phyloP scores from a whole-genome alignment of 345 rosid genomes.

The Syzygium grande region DNA sequence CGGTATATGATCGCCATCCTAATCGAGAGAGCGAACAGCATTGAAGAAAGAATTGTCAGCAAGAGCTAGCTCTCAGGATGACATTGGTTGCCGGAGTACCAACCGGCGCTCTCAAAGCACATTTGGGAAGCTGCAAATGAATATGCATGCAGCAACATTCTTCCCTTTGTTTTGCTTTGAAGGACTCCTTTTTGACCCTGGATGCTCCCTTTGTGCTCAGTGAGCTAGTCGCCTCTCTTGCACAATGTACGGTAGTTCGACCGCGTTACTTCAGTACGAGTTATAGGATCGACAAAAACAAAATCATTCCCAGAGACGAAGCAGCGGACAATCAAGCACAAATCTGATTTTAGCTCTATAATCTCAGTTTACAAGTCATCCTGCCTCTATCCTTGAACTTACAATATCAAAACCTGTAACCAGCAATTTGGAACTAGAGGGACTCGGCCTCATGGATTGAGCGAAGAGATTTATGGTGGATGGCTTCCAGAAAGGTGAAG shows the following conservation, averaged over 20 bases:
- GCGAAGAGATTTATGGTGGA: conserved; percentile 8
- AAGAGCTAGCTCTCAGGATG: neutral
- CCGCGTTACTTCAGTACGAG: neutral
- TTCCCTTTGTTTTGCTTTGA: neutral
- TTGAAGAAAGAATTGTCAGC: neutral
- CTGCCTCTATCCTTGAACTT: neutral
- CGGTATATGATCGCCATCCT: neutral
- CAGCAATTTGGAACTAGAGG: neutral
- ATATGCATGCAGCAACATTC: neutral
- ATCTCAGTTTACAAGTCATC: neutral
- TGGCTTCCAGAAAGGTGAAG: conserved; percentile 22
- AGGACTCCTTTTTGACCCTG: neutral
- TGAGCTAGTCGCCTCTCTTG: neutral
- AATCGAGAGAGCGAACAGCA: neutral
- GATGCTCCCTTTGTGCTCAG: neutral
- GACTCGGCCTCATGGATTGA: neutral
- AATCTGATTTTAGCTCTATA: neutral
- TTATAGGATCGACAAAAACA: neutral
- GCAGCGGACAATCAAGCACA: neutral
- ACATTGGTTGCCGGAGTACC: neutral
- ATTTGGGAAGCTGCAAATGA: neutral
- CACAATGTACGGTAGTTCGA: neutral
- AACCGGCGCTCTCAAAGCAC: neutral
- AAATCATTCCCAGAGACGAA: neutral
- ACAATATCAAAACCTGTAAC: neutral